Evolutionary conservation across 345 rosid genomes (phyloP), one percentile per base, ranked within the genome.

Genomic region (Balakata baccata): DNA sequence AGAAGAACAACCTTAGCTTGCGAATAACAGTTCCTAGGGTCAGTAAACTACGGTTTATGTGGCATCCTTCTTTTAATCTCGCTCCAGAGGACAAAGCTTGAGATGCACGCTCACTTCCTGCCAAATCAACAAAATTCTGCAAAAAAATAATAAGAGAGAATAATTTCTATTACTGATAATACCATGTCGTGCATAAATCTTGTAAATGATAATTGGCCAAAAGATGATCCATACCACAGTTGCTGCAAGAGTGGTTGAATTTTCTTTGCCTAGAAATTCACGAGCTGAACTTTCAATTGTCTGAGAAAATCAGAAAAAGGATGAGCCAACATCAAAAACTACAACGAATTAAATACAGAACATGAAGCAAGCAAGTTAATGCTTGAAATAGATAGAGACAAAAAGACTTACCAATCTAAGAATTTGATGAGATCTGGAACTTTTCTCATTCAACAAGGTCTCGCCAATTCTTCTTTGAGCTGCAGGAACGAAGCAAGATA

Each of bases 371-470:
- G n/a, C 54, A 23, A 69, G 41, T 53, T 67, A 59, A 68, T 66
- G 70, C 69, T 74, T n/a, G 65, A 71, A 64, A 74, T 59, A 73
- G 39, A 72, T 54, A 57, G 41, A 64, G 74, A 69, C 52, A 50
- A 61, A 69, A 64, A 22, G 62, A 56, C 62, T 29, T 69, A 95
- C 98, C 86, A 95, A 81, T 95, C 90, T 89, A 72, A 95, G 94
- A 80, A 95, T 95, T 79, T 92, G 99, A 87, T 95, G 99, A 69
- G 99, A 95, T 83, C 99, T 87, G 68, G 99, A 95, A 86, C 99
- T 95, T 84, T 86, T 95, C 79, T 95, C 97, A 73, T 95, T 95
- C 78, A 92, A 62, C 47, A 79, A 85, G 78, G 99, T 95, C 86
- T 95, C 99, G 64, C 99, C 98, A 78, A 89, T 86, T 81, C 78